A percentile compares a stretch with the other conserved stretches of the same genome.
phyloP scores from a whole-genome alignment of 352 stramenopile species.

The Paralagenidium karlingii region DNA sequence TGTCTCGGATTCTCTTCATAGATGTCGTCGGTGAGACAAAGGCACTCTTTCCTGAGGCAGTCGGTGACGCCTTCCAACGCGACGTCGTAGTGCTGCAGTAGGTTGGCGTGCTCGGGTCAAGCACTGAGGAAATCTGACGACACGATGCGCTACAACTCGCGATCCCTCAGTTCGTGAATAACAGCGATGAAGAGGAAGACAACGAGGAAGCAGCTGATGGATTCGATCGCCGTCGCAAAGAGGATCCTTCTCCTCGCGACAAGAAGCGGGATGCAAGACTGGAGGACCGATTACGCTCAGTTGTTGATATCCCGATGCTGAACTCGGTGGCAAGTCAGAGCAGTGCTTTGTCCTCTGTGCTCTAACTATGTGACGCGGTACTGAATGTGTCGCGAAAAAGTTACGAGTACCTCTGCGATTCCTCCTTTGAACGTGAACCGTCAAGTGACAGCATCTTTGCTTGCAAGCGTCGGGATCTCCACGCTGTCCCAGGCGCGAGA shows the following conservation, averaged over 20 bases:
- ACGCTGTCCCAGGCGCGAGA: slow-evolving; percentile 40
- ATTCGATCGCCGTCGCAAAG: slow-evolving; percentile 30
- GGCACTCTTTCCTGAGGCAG: slow-evolving; percentile 21
- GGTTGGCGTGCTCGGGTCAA: slow-evolving; percentile 44
- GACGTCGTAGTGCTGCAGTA: slow-evolving; percentile 32
- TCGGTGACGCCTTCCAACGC: slow-evolving; percentile 38
- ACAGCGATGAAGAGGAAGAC: no score
- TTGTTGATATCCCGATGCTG: slow-evolving; percentile 29
- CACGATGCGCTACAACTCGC: slow-evolving; percentile 25
- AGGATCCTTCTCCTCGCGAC: no score
- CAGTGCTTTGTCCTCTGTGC: slow-evolving; percentile 26
- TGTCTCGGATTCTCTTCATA: slow-evolving; percentile 28
- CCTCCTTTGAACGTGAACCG: slow-evolving; percentile 34
- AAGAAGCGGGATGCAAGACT: no score
- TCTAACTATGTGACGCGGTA: slow-evolving; percentile 42
- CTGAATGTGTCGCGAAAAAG: slow-evolving; percentile 60
- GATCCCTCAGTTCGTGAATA: no score
- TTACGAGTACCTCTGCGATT: slow-evolving; percentile 52
- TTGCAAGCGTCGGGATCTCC: slow-evolving; percentile 25
- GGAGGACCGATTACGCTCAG: no score
- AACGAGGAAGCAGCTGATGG: no score
- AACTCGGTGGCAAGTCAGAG: slow-evolving; percentile 29
- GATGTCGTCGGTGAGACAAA: slow-evolving; percentile 39
- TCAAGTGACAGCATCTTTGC: slow-evolving; percentile 39
- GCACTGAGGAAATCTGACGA: slow-evolving; percentile 44